Evolutionary conservation across 345 rosid genomes (phyloP).

Genomic region (Conringia planisiliqua): DNA sequence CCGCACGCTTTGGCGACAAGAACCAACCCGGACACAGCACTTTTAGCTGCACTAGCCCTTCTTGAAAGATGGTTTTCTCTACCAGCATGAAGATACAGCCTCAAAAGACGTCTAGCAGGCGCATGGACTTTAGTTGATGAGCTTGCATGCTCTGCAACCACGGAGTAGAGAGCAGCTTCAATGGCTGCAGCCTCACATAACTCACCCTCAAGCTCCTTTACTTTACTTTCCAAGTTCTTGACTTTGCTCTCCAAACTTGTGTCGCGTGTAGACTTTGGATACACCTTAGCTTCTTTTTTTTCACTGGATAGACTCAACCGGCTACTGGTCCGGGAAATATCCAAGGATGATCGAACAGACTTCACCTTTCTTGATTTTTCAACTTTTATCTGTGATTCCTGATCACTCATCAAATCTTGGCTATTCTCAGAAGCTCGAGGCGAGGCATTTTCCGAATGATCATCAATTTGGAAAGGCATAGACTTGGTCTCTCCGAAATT

Average conservation of each 20-base stretch:
- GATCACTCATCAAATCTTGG: slow-evolving; percentile 25
- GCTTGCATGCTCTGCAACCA: slow-evolving; percentile 89
- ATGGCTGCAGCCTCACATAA: slow-evolving; percentile 85
- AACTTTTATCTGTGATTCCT: slow-evolving; percentile 23
- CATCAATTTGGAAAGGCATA: slow-evolving; percentile 18
- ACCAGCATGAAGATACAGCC: slow-evolving; percentile 75
- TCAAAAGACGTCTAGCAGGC: slow-evolving; percentile 89
- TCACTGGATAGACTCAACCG: slow-evolving; percentile 33
- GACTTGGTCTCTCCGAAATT: slow-evolving; percentile 2
- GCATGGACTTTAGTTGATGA: slow-evolving; percentile 91
- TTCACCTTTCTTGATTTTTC: slow-evolving; percentile 65
- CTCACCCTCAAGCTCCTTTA: slow-evolving; percentile 81
- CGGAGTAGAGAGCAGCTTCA: slow-evolving; percentile 86
- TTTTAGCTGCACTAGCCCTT: slow-evolving; percentile 77
- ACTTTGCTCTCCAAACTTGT: slow-evolving; percentile 54
- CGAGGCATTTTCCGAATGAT: slow-evolving; percentile 16
- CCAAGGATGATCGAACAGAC: slow-evolving; percentile 74
- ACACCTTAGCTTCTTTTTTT: slow-evolving; percentile 50
- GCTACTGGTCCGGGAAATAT: slow-evolving; percentile 42
- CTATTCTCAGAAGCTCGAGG: slow-evolving; percentile 25
- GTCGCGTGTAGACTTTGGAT: slow-evolving; percentile 41
- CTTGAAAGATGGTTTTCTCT: slow-evolving; percentile 48
- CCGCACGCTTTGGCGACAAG: slow-evolving; percentile 94
- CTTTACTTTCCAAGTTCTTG: slow-evolving; percentile 60
- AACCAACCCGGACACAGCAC: slow-evolving; percentile 73